Evolutionary conservation across 2,329 filamentous ascomycete species (phyloP).

Genomic region (Stagonosporopsis rhizophila): DNA sequence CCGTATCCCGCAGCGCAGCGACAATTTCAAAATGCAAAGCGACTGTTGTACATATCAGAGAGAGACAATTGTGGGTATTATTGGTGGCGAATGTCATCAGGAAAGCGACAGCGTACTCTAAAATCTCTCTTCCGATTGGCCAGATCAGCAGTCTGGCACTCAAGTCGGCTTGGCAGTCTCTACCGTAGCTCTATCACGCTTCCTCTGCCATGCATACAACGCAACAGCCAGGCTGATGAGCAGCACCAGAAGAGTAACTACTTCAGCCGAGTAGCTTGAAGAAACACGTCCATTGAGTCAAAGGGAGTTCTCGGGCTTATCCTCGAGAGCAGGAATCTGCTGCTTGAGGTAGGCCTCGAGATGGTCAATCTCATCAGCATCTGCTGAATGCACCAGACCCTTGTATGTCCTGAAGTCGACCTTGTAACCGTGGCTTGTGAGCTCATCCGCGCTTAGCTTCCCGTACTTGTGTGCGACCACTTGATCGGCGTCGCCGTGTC

Average conservation of each 20-base stretch:
- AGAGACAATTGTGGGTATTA: not conserved
- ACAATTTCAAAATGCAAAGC: not conserved
- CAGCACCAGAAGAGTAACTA: slow-evolving; percentile 35
- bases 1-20: not conserved
- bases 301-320: slow-evolving; percentile 38
- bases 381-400: slow-evolving; percentile 77
- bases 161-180: not conserved
- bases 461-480: slow-evolving; percentile 76
- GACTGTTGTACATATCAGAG: not conserved
- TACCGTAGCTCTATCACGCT: not conserved
- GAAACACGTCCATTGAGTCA: slow-evolving; percentile 34
- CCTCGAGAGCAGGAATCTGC: slow-evolving; percentile 58
- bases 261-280: slow-evolving; percentile 13
- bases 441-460: slow-evolving; percentile 67
- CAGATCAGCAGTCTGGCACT: not conserved
- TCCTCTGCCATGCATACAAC: slow-evolving; percentile 39
- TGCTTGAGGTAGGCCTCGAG: slow-evolving; percentile 70
- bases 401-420: slow-evolving; percentile 78
- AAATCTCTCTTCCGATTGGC: not conserved
- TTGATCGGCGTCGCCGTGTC: slow-evolving; percentile 79
- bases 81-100: not conserved
- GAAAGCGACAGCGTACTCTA: not conserved
- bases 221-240: slow-evolving; percentile 32
- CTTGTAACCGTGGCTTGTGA: slow-evolving; percentile 74
- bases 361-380: slow-evolving; percentile 79